A percentile compares a stretch with the other conserved stretches of the same genome.
These are phyloP conservation scores for Sindora glabra DNA, from an alignment of 306 rosid genomes.

Conservation along the genomic window DNA sequence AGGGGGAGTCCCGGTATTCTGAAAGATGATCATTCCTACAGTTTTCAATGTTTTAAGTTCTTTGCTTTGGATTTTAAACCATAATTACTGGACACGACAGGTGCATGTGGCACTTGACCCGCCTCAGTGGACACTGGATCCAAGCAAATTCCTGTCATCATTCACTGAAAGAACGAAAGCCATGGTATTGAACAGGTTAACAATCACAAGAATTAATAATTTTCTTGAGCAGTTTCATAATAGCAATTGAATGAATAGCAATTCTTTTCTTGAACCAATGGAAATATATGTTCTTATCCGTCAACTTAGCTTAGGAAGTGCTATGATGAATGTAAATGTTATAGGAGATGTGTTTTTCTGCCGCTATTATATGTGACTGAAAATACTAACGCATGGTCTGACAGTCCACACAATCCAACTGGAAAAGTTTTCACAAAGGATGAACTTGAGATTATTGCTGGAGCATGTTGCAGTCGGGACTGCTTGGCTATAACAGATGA, in stretches of 20 bases:
- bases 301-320: not conserved
- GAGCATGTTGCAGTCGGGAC: conserved; percentile 45
- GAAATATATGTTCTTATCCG: not conserved
- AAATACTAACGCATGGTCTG: conserved; percentile 27
- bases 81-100: conserved; percentile 26
- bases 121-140: conserved; percentile 72
- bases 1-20: conserved; percentile 73
- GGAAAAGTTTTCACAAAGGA: conserved; percentile 77
- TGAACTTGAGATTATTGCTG: conserved; percentile 76
- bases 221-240: not conserved
- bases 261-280: not conserved
- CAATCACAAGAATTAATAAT: not conserved
- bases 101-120: conserved; percentile 68
- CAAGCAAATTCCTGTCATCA: conserved; percentile 43
- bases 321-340: not conserved
- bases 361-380: conserved; percentile 8
- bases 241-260: not conserved
- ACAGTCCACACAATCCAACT: conserved; percentile 93
- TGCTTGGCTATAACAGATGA: conserved; percentile 85
- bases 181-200: conserved; percentile 70
- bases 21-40: not conserved
- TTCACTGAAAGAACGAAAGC: conserved; percentile 71
- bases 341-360: no score
- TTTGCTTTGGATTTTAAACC: not conserved
- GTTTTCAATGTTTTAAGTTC: not conserved